Conservation (phyloP, 1,284 basidiomycete genomes). For the Kwoniella shivajii region DNA sequence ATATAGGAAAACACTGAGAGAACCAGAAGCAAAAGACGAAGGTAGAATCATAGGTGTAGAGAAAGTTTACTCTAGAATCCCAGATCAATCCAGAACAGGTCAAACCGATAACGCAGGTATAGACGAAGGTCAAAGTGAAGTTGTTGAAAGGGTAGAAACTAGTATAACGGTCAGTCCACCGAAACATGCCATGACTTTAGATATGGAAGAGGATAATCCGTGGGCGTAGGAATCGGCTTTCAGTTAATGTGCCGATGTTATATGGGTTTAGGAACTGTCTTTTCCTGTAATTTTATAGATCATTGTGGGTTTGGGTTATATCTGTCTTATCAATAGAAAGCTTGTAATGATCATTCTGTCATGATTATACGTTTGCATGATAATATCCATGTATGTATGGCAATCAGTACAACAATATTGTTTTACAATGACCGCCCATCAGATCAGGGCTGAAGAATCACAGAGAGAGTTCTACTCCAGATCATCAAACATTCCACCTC, state of each 20-base stretch:
- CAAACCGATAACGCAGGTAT: neutral
- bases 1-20: constrained; percentile 25
- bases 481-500: constrained; percentile 55
- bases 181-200: constrained; percentile 14
- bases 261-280: no score
- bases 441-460: no score
- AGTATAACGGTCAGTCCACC: constrained; percentile 17
- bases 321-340: no score
- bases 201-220: constrained; percentile 45
- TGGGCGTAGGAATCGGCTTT: constrained; percentile 31
- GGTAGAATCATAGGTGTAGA: constrained; percentile 18
- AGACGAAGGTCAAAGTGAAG: constrained; percentile 11
- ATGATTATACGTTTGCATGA: no score
- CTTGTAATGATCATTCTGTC: no score
- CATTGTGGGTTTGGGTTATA: no score
- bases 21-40: constrained; percentile 13
- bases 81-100: neutral
- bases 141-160: constrained; percentile 16
- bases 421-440: no score
- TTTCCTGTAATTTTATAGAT: no score
- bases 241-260: neutral
- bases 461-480: constrained; percentile 45
- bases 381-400: no score
- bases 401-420: no score
- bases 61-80: constrained; percentile 25